Conservation (phyloP, 352 stramenopile species). For the Phytophthora syringae region DNA sequence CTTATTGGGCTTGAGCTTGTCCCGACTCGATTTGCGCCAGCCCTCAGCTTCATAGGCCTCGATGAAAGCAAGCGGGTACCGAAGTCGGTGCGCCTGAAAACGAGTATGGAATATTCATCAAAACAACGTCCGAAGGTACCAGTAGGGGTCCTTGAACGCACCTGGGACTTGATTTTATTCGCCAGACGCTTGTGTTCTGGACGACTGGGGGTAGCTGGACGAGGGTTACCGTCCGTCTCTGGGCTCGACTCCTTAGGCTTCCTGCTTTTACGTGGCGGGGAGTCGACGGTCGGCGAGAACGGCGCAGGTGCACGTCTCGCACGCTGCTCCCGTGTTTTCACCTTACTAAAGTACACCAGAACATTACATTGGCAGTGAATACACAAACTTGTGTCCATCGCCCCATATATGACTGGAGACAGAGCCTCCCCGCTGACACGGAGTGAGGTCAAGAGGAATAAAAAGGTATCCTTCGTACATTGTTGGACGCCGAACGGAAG, state of each 20-base stretch:
- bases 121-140: background rate
- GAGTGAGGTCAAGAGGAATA: background rate
- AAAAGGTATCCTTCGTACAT: slow-evolving; percentile 39
- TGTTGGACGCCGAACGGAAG: slow-evolving; percentile 34
- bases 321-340: slow-evolving; percentile 36
- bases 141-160: slow-evolving; percentile 12
- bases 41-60: slow-evolving; percentile 85
- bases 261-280: slow-evolving; percentile 24
- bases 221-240: slow-evolving; percentile 8
- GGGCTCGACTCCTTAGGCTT: slow-evolving; percentile 32
- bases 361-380: slow-evolving; percentile 4
- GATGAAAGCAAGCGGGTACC: slow-evolving; percentile 78
- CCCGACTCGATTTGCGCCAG: slow-evolving; percentile 75
- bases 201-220: slow-evolving; percentile 16
- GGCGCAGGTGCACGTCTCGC: slow-evolving; percentile 32
- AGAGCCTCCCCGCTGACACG: background rate
- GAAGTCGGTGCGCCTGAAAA: slow-evolving; percentile 55
- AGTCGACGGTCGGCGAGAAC: slow-evolving; percentile 33
- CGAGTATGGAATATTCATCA: slow-evolving; percentile 4
- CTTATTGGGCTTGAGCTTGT: slow-evolving; percentile 85
- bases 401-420: too few species aligned
- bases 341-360: slow-evolving; percentile 23
- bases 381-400: too few species aligned
- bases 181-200: slow-evolving; percentile 42
- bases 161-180: slow-evolving; percentile 49